phyloP scores from a whole-genome alignment of 495 filamentous ascomycete genomes.

The Amniculicola lignicola region DNA sequence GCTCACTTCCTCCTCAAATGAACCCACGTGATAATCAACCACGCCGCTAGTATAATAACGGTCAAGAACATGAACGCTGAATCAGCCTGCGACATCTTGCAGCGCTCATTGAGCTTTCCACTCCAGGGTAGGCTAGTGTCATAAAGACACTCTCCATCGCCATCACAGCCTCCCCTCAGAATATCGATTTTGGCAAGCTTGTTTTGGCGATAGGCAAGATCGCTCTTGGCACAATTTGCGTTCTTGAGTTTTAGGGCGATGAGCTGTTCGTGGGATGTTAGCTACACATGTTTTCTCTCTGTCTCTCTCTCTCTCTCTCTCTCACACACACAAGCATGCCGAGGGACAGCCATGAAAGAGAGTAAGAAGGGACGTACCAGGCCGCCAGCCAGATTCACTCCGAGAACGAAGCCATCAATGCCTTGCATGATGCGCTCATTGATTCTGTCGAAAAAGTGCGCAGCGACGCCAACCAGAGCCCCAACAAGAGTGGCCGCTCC shows the following conservation, averaged over 20 bases:
- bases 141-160: no score
- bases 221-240: not conserved
- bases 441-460: not conserved
- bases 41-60: not conserved
- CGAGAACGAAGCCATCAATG: slow-evolving; percentile 1
- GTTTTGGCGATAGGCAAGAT: not conserved
- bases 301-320: no score
- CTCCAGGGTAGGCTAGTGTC: not conserved
- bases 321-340: no score
- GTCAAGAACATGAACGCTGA: slow-evolving; percentile 24
- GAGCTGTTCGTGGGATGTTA: no score
- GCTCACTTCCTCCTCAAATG: not conserved
- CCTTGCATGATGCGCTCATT: not conserved
- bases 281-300: no score
- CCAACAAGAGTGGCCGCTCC: slow-evolving; percentile 7
- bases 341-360: no score
- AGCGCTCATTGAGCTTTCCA: slow-evolving; percentile 9
- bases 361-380: no score
- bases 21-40: not conserved
- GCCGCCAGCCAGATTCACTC: slow-evolving; percentile 47
- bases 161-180: not conserved
- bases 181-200: not conserved
- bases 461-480: slow-evolving; percentile 11
- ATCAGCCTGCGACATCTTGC: slow-evolving; percentile 15
- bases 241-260: not conserved